These are phyloP conservation scores for Stemphylium lycopersici DNA, from an alignment of 2,329 filamentous ascomycete genomes.

Conservation along the genomic window DNA sequence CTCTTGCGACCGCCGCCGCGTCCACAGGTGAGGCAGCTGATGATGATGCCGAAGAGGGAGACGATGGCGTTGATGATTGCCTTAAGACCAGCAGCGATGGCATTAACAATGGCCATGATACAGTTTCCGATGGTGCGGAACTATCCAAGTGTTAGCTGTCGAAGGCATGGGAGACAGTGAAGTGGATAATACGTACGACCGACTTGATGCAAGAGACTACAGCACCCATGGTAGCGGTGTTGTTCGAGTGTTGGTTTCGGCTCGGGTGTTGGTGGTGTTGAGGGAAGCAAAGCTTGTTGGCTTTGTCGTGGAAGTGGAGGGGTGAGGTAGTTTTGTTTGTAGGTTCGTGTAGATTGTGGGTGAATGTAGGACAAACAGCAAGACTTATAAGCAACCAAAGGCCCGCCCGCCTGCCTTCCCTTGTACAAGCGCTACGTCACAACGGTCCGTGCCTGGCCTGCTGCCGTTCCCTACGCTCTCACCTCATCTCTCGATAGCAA, in stretches of 20 bases:
- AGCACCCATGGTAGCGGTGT: slow-evolving; percentile 71
- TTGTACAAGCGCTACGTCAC: slow-evolving; percentile 14
- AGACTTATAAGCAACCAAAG: not conserved
- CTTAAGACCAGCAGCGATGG: slow-evolving; percentile 53
- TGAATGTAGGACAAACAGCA: slow-evolving; percentile 1
- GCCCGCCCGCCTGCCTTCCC: not conserved
- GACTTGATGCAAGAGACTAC: slow-evolving; percentile 69
- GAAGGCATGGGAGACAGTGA: not conserved
- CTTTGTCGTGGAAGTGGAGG: not conserved
- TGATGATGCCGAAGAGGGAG: slow-evolving; percentile 56
- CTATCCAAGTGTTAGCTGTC: slow-evolving; percentile 33
- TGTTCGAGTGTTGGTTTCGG: slow-evolving; percentile 11
- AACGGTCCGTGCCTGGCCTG: slow-evolving; percentile 14
- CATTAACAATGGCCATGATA: slow-evolving; percentile 56
- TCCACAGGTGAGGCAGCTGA: slow-evolving; percentile 58
- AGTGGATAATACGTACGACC: slow-evolving; percentile 61
- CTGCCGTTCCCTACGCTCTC: slow-evolving; percentile 1
- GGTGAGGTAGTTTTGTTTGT: not conserved
- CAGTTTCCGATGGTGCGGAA: slow-evolving; percentile 55
- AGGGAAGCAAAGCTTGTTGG: not conserved
- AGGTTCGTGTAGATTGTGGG: not conserved
- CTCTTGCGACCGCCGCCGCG: slow-evolving; percentile 49
- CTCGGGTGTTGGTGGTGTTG: not conserved
- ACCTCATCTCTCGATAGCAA: slow-evolving; percentile 1
- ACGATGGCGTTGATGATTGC: slow-evolving; percentile 58